Base-by-base conservation (phyloP, 116 monocot species). In the Cymodocea nodosa region DNA sequence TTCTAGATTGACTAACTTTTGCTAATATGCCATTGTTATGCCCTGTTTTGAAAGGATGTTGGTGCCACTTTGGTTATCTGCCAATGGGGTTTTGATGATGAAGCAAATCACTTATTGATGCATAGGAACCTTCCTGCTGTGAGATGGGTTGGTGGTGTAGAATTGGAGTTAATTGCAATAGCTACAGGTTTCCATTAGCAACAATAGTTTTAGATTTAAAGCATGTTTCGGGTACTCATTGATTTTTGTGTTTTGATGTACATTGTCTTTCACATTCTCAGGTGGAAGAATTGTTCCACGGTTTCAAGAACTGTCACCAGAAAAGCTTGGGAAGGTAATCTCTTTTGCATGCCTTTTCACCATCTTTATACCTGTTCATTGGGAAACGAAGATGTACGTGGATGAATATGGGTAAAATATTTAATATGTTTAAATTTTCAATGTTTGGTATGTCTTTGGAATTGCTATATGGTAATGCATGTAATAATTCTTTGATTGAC, bases 61-160 rank as follows among this genome's bases (percentile, higher is more conserved):
- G 97, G 97, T 73, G 84, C 97, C 59, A 97, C 91, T 10, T 69
- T 97, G 50, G 97, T 97, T 68, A 97, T 97, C 66, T 97, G 97
- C 54, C 97, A 97, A 50, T 97, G 97, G 97, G 97, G 97, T 49
- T 97, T 97, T 73, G 97, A 97, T 75, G 97, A 97, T 80, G 97
- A 97, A 80, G 97, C 97, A 59, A 97, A 97, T 72, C 97, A 97
- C 65, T 57, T 97, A 35, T 78, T 97, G 79, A 91, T 91, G 91
- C 91, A 97, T 75, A 77, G 84, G 20, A 88, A 97, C 68, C 71
- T 97, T 34, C 97, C 97, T 78, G 97, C 91, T 78, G 97, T 97
- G 72, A 85, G 97, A 84, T 91, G 91, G 97, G 97, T 97, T 83
- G 97, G 97, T 75, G 97, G 97, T 79, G 97, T 97, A 36, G 97